phyloP scores from a whole-genome alignment of 2,329 filamentous ascomycete species.

The Calonectria leucothoes region DNA sequence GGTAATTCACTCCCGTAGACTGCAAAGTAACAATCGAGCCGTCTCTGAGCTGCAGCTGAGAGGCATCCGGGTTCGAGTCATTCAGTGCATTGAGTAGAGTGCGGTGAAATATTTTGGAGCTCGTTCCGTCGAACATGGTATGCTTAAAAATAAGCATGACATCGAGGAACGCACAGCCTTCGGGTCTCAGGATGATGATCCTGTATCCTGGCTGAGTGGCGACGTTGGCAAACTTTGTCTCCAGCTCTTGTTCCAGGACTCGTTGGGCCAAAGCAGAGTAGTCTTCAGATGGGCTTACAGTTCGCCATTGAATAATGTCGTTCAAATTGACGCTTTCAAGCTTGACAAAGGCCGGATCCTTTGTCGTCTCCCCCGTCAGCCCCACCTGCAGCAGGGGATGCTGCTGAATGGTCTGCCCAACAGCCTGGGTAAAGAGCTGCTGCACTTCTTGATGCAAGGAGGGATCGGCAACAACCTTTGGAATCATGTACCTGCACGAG shows the following conservation, averaged over 20 bases:
- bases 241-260: neutral
- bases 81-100: neutral
- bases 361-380: neutral
- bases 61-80: neutral
- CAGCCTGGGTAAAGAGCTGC: neutral
- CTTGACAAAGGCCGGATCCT: neutral
- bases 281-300: neutral
- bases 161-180: neutral
- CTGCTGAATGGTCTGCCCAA: neutral
- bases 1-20: neutral
- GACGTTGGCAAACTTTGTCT: neutral
- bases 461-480: neutral
- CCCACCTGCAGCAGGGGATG: neutral
- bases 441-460: neutral
- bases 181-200: too few relatives aligned
- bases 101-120: neutral
- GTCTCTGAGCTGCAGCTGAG: neutral
- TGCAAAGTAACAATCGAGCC: neutral
- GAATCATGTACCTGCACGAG: neutral
- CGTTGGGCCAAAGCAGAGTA: neutral
- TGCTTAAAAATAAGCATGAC: neutral
- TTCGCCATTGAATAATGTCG: neutral
- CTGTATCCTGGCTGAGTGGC: neutral
- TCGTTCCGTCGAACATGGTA: neutral
- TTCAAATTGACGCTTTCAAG: neutral